Conservation (phyloP, 352 stramenopile genomes). For the Pythium aphanidermatum region DNA sequence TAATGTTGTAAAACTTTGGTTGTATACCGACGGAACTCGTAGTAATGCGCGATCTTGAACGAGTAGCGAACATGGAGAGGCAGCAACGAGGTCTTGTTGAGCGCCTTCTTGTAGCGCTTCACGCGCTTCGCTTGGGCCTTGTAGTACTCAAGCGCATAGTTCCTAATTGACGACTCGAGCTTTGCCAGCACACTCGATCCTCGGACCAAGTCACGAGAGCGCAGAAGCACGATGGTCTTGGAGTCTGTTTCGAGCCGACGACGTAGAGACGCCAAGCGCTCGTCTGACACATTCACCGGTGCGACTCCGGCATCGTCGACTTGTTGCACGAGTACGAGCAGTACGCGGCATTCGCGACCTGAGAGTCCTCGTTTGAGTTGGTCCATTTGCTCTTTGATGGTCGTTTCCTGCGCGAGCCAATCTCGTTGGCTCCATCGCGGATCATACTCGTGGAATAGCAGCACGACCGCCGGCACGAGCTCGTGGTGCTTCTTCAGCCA, state of each 20-base stretch:
- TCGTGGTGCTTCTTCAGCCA: constrained; percentile 89
- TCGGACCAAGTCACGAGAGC: constrained; percentile 53
- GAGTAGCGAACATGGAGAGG: constrained; percentile 64
- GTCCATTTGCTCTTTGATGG: constrained; percentile 71
- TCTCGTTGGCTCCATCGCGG: constrained; percentile 62
- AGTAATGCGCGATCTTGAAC: constrained; percentile 89
- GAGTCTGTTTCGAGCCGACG: constrained; percentile 67
- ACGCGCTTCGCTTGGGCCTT: constrained; percentile 83
- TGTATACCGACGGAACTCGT: constrained; percentile 82
- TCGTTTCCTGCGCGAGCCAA: constrained; percentile 61
- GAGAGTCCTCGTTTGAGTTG: constrained; percentile 54
- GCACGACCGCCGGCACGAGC: constrained; percentile 63
- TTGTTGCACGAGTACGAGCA: constrained; percentile 78
- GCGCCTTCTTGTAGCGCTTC: constrained; percentile 82
- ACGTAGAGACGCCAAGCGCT: constrained; percentile 61
- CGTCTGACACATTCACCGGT: constrained; percentile 63
- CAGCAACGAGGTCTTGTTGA: constrained; percentile 57
- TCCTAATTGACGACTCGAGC: constrained; percentile 64
- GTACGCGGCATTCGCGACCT: constrained; percentile 65
- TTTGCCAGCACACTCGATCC: constrained; percentile 58
- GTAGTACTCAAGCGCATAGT: constrained; percentile 84
- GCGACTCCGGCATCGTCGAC: constrained; percentile 59
- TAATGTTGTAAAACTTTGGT: constrained; percentile 86
- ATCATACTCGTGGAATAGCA: constrained; percentile 85
- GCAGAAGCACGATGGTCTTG: constrained; percentile 66